Base-by-base conservation (phyloP, 2,329 filamentous ascomycete genomes). In the Clarireedia sp. region DNA sequence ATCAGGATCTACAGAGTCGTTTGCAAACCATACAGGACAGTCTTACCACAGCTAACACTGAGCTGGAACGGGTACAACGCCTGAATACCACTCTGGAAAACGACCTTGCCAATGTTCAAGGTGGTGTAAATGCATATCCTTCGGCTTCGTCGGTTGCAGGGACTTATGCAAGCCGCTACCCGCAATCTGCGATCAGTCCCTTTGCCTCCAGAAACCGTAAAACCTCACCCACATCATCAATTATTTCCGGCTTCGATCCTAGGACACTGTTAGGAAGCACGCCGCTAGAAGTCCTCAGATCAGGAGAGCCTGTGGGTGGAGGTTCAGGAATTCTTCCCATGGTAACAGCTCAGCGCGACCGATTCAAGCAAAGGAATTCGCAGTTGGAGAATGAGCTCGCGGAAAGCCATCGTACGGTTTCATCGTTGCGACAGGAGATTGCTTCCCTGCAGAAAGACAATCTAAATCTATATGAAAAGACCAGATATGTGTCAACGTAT, bases 271-370 rank as follows among this genome's bases (percentile, higher is more conserved):
- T 77, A 40, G 74, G 78, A 16, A 64, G 61, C 5, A 68, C 73
- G 38, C 76, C 75, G 14, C 73, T 85, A 62, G 81, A 85, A 40
- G 73, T 79, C 6, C 73, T 86, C 23, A 78, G 82, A 59, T 66
- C 67, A 33, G 79, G 78, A 2, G 87, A 90, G 47, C 77, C 85
- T 8, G 78, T 86, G 54, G 87, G 87, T 33, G 78, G 88, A 53
- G 89, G 89, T 2, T 89, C 89, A 0, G 90, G 91, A 12, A 96
- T 99, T 61, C 76, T 99, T 23, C 95, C 94, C 36, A 99, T 99
- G 95, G 88, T 99, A 51, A 96, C 94, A 36, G 94, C 95, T 1
- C 95, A 99, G 73, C 86, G 94, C 59, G 94, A 99, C 72, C 89
- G 94, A 51, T 99, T 97, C 81, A 97, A 96, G 78, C 90, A 95